Conservation (phyloP, 306 rosid genomes). For the Quercus glauca region DNA sequence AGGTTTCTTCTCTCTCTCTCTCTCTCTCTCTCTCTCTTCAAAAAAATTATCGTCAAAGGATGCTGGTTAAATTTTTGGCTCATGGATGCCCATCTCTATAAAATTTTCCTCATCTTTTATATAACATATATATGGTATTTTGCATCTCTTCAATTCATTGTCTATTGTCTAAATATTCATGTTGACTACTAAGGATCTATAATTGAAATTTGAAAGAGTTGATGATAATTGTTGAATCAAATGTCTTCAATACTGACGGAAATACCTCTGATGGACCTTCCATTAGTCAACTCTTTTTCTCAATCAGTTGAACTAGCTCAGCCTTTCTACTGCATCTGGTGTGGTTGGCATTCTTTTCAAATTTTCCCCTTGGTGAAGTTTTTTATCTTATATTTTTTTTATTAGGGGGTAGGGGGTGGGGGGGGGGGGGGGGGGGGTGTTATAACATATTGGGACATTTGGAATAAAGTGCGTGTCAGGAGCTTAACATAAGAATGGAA, state of each 20-base stretch:
- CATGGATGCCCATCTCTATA: not conserved
- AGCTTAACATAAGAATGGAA: too few relatives aligned
- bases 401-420: rapidly evolving
- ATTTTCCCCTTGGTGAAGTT: too few relatives aligned
- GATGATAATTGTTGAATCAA: not conserved
- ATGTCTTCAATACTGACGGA: not conserved
- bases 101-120: not conserved
- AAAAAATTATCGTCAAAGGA: too few relatives aligned
- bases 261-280: not conserved
- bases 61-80: not conserved
- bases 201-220: not conserved
- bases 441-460: too few relatives aligned
- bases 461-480: too few relatives aligned
- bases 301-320: not conserved
- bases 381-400: too few relatives aligned
- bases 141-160: not conserved
- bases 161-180: not conserved
- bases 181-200: not conserved
- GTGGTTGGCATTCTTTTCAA: not conserved
- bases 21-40: too few relatives aligned
- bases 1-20: too few relatives aligned
- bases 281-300: not conserved
- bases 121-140: not conserved
- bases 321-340: not conserved
- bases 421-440: too few relatives aligned